Base-by-base conservation (phyloP, 78 protist genomes). In the Tieghemostelium lacteum region DNA sequence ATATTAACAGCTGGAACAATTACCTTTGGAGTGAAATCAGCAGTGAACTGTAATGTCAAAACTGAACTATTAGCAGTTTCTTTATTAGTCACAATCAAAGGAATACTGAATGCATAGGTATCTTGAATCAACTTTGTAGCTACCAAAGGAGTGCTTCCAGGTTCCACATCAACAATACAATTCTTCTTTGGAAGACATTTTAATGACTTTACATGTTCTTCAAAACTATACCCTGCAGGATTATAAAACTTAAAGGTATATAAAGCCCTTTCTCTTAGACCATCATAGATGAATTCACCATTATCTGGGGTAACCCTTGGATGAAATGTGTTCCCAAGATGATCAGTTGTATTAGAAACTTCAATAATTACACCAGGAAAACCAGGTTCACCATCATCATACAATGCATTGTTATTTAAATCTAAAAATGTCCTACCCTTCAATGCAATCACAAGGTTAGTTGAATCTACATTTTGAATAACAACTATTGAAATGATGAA, bases 351-450 rank as follows among this genome's bases (percentile, higher is more conserved):
- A 42, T 36, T 36, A 19, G 63, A 14, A 22, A 71, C 7, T 8
- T 29, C 5, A 50, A 71, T 50, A 28, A 3, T 17, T 4, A 71
- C 77, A 50, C 42, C 61, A 14, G 34, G 37, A 50, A 71, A 71
- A 26, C 72, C 60, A n/a, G 86, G 86, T 50, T 75, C 86, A 33
- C 86, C 86, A 6, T 39, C 39, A 55, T 75, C 69, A 49, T 34
- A 63, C 0, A 55, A 19, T 17, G 58, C 36, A 63, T 75, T 58
- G 0, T 14, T 14, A 49, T 75, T 75, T 52, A 57, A 33, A 71
- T 71, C 77, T 31, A 29, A 14, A 50, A 50, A 71, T 33, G 64
- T 50, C 14, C 14, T 17, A 50, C 77, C 77, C 39, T 33, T 33
- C 50, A 71, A 71, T 33, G 77, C 77, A 22, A 71, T 16, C 6